phyloP scores from a whole-genome alignment of 345 rosid species.

The Aurinia saxatilis region DNA sequence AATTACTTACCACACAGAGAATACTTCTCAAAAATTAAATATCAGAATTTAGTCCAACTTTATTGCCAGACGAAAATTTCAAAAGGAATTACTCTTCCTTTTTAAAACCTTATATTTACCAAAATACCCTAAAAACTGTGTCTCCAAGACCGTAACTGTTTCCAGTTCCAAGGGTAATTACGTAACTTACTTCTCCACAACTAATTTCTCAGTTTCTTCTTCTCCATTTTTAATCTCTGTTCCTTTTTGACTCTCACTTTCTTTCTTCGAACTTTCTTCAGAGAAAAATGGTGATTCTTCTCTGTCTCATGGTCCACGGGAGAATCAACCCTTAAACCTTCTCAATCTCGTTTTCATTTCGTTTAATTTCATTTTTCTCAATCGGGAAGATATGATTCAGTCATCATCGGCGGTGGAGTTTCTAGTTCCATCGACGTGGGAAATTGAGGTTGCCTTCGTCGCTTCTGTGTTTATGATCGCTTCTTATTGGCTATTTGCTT shows the following conservation, averaged over 20 bases:
- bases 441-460: slow-evolving; percentile 61
- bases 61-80: too few species aligned
- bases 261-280: slow-evolving; percentile 14
- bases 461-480: slow-evolving; percentile 54
- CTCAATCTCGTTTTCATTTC: neutral
- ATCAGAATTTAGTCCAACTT: too few species aligned
- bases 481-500: slow-evolving; percentile 57
- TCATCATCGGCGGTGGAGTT: slow-evolving; percentile 28
- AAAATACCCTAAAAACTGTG: too few species aligned
- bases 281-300: slow-evolving; percentile 13
- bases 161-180: slow-evolving; percentile 1
- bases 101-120: too few species aligned
- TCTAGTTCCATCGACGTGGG: slow-evolving; percentile 86
- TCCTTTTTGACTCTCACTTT: slow-evolving; percentile 25
- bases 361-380: neutral
- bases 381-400: slow-evolving; percentile 32
- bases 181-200: neutral
- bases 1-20: neutral
- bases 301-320: neutral
- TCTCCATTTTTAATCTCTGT: neutral
- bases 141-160: neutral
- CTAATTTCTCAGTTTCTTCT: slow-evolving; percentile 18
- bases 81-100: too few species aligned
- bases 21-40: neutral
- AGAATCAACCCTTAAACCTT: neutral